Evolutionary conservation across 176 grass and related monocot genomes (phyloP).

Genomic region (Lolium perenne): DNA sequence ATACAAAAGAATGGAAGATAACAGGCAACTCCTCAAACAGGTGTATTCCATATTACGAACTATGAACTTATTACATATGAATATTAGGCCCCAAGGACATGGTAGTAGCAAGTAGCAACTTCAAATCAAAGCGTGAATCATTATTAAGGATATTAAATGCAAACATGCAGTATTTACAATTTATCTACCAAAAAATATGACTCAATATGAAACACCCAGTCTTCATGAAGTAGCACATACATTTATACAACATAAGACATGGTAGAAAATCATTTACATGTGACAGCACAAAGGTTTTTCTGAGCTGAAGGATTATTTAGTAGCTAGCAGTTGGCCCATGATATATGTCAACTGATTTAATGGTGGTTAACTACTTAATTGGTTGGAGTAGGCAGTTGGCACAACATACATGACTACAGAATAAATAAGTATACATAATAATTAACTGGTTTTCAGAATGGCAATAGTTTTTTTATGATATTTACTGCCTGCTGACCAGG

Average conservation of each 20-base stretch:
- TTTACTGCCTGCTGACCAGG: constrained; percentile 13
- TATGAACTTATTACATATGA: background rate
- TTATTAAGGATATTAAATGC: background rate
- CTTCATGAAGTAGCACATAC: background rate
- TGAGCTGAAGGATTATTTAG: background rate
- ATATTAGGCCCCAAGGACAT: background rate
- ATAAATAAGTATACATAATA: no score
- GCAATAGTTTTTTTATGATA: background rate
- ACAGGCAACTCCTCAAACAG: background rate
- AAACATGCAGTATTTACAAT: background rate
- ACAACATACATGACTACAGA: background rate
- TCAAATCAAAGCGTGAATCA: background rate
- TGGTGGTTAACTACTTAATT: background rate
- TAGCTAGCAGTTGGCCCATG: constrained; percentile 36
- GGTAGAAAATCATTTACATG: constrained; percentile 23
- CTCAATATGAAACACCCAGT: constrained; percentile 14
- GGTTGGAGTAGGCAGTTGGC: constrained; percentile 1
- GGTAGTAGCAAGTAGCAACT: background rate
- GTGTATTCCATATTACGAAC: background rate
- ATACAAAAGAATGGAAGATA: constrained; percentile 8
- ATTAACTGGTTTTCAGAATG: background rate
- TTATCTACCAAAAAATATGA: constrained; percentile 13
- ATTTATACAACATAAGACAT: constrained; percentile 40
- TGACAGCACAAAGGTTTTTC: background rate
- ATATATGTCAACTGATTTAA: constrained; percentile 10